These are phyloP conservation scores for Microdochium paspali DNA, from an alignment of 2,329 filamentous ascomycete genomes.

Conservation along the genomic window DNA sequence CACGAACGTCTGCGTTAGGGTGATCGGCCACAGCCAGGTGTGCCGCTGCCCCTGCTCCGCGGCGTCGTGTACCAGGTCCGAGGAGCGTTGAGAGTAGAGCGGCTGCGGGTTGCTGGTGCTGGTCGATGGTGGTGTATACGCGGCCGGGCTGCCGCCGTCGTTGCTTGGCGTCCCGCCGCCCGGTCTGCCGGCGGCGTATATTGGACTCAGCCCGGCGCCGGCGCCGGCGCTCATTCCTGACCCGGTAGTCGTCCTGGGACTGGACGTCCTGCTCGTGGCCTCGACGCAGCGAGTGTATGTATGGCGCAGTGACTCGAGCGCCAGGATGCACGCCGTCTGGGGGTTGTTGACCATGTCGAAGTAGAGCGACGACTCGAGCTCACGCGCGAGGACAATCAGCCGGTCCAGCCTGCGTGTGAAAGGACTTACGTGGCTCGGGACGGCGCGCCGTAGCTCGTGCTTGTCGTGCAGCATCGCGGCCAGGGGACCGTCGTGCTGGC, in stretches of 20 bases:
- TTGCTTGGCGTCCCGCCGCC: no score
- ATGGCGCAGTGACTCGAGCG: constrained; percentile 6
- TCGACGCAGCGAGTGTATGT: neutral
- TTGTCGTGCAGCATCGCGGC: neutral
- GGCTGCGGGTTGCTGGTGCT: no score
- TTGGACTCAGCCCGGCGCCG: no score
- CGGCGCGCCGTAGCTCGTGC: neutral
- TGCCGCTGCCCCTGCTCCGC: neutral
- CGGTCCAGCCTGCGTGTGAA: constrained; percentile 6
- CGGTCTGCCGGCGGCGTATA: no score
- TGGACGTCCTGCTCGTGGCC: neutral
- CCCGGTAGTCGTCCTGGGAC: no score
- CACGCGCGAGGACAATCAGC: constrained; percentile 5
- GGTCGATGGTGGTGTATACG: no score
- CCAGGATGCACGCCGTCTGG: constrained; percentile 6
- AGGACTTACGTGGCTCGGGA: neutral
- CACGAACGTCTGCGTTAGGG: constrained; percentile 7
- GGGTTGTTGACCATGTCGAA: constrained; percentile 2
- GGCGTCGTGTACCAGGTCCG: neutral
- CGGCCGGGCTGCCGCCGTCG: no score
- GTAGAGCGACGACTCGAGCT: constrained; percentile 2
- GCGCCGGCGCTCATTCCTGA: no score
- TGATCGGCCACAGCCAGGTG: constrained; percentile 8
- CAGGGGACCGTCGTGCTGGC: neutral
- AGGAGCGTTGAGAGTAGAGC: no score